phyloP scores from a whole-genome alignment of 176 grass and related monocot species.

The Musa itinerans region DNA sequence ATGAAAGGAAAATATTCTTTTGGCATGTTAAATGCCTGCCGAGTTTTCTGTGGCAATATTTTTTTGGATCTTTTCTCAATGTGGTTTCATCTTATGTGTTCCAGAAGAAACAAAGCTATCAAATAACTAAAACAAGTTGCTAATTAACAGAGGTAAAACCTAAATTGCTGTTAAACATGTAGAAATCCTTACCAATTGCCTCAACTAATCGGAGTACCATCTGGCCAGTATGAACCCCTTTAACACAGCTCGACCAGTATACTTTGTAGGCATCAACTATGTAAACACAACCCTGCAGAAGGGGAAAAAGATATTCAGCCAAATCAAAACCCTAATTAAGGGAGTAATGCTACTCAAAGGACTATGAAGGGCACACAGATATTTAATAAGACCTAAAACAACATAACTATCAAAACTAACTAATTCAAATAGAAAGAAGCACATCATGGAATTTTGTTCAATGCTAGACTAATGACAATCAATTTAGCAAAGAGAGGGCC shows the following conservation, averaged over 20 bases:
- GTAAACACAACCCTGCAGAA: constrained; percentile 65
- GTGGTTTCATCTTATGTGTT: too few relatives aligned
- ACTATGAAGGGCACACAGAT: neutral
- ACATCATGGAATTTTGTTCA: too few relatives aligned
- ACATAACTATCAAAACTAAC: neutral
- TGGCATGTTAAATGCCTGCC: too few relatives aligned
- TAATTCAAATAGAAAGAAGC: too few relatives aligned
- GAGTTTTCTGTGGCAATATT: too few relatives aligned
- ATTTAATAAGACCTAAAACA: neutral
- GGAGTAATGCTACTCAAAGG: neutral
- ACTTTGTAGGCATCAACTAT: constrained; percentile 83
- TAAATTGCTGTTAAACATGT: neutral
- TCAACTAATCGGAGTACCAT: constrained; percentile 95
- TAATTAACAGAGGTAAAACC: too few relatives aligned
- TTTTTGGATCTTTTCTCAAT: too few relatives aligned
- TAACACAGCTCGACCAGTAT: constrained; percentile 73
- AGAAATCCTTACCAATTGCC: constrained; percentile 62
- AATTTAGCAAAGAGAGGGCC: too few relatives aligned
- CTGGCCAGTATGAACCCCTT: constrained; percentile 69
- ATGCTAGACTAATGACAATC: too few relatives aligned
- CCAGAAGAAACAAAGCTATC: too few relatives aligned
- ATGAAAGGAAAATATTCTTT: too few relatives aligned
- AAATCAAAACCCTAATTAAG: neutral
- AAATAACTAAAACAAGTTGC: too few relatives aligned
- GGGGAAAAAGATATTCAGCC: constrained; percentile 1